These are phyloP conservation scores for Cyberlindnera lachancei DNA, from an alignment of 805 yeast genomes.

Conservation along the genomic window DNA sequence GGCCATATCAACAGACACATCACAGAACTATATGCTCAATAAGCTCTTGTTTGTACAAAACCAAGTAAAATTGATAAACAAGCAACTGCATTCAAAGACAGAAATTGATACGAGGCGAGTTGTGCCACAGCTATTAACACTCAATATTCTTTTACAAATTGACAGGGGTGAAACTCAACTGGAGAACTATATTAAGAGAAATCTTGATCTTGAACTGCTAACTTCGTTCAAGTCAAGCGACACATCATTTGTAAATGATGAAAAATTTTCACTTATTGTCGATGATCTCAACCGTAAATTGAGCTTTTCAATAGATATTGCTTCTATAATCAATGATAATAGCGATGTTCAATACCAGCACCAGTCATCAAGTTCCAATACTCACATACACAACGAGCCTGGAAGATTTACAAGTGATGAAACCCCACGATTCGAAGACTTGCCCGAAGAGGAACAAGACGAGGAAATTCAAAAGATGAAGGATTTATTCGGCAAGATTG, in stretches of 20 bases:
- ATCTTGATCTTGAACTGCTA: conserved; percentile 9
- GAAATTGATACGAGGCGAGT: conserved; percentile 7
- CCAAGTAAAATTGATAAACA: conserved; percentile 15
- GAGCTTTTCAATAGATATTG: conserved; percentile 1
- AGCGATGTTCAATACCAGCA: conserved; percentile 2
- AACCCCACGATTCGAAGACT: conserved; percentile 20
- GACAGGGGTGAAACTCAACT: conserved; percentile 29
- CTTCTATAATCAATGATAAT: conserved; percentile 3
- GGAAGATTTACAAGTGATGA: neutral
- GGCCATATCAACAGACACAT: conserved; percentile 16
- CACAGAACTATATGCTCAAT: conserved; percentile 22
- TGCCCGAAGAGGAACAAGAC: conserved; percentile 21
- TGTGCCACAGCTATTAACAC: conserved; percentile 11
- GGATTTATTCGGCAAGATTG: conserved; percentile 19
- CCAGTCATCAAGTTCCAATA: neutral
- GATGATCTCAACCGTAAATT: conserved; percentile 4
- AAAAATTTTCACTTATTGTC: conserved; percentile 10
- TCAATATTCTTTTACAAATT: conserved; percentile 15
- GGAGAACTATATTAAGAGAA: conserved; percentile 9
- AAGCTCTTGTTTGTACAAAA: conserved; percentile 17
- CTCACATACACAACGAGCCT: conserved; percentile 2
- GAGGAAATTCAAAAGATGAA: conserved; percentile 19
- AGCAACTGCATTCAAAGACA: neutral
- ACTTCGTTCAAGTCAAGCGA: conserved; percentile 1
- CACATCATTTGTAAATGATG: too few relatives aligned